phyloP scores from a whole-genome alignment of 306 rosid genomes.

The Abrus pulchellus region DNA sequence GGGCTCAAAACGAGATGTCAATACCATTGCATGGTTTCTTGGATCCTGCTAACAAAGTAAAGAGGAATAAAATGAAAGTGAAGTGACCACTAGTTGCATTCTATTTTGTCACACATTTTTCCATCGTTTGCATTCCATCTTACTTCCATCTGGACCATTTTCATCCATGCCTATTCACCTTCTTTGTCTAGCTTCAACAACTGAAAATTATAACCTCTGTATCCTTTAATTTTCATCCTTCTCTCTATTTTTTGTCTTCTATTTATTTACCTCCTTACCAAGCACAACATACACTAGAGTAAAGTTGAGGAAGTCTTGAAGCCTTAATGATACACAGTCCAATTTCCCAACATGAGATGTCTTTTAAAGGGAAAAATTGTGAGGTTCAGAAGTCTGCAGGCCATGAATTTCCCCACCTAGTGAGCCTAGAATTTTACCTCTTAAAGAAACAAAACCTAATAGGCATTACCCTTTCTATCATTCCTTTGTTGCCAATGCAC shows the following conservation, averaged over 20 bases:
- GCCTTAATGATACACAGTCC: neutral
- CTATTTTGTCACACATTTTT: neutral
- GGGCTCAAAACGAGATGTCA: neutral
- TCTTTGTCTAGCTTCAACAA: neutral
- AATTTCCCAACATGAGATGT: neutral
- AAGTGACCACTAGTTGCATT: slow-evolving; percentile 10
- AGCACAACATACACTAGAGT: neutral
- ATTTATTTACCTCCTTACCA: neutral
- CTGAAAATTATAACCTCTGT: neutral
- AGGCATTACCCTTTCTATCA: slow-evolving; percentile 13
- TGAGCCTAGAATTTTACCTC: neutral
- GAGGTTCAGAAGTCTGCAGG: neutral
- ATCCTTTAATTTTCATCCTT: neutral
- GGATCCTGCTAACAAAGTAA: neutral
- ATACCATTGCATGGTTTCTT: neutral
- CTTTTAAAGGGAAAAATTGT: neutral
- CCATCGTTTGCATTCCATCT: slow-evolving; percentile 7
- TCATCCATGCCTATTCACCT: slow-evolving; percentile 19
- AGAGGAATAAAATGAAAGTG: neutral
- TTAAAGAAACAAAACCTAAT: neutral
- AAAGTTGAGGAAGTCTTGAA: slow-evolving; percentile 13
- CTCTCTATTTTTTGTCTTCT: slow-evolving; percentile 8
- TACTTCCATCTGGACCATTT: neutral
- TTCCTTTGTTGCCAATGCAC: slow-evolving; percentile 6
- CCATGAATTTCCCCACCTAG: neutral